A percentile compares a stretch with the other conserved stretches of the same genome.
These are phyloP conservation scores for Sporothrix schenckii DNA, from an alignment of 2,329 filamentous ascomycete species.

Conservation along the genomic window DNA sequence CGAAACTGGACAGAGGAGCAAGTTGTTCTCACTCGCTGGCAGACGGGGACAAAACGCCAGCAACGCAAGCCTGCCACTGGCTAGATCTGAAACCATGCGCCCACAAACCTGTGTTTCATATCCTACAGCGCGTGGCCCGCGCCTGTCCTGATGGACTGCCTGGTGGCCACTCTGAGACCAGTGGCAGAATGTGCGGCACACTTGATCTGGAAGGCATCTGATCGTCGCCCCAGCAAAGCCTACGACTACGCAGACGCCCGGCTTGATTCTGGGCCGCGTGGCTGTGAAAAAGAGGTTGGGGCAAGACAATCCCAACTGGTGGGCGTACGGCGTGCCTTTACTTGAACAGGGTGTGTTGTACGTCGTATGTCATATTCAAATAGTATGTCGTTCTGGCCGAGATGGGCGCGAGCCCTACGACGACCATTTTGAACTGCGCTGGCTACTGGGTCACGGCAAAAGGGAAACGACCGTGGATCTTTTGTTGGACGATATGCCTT, in stretches of 20 bases:
- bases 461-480: background rate
- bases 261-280: constrained; percentile 11
- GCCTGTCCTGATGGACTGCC: background rate
- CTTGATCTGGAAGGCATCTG: constrained; percentile 1
- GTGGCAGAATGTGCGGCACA: background rate
- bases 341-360: background rate
- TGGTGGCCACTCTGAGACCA: background rate
- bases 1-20: background rate
- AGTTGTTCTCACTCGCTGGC: too few species aligned
- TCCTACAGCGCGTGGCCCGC: constrained; percentile 20
- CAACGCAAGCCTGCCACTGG: background rate
- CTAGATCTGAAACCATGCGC: constrained; percentile 27
- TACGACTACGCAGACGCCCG: background rate
- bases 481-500: background rate
- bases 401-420: background rate
- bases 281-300: constrained; percentile 10
- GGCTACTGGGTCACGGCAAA: background rate
- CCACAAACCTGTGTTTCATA: constrained; percentile 27
- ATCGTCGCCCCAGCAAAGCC: background rate
- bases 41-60: background rate
- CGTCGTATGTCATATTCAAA: background rate
- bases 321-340: background rate
- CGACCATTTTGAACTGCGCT: background rate
- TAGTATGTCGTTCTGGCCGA: too few species aligned
- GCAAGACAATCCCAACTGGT: background rate